A percentile compares a stretch with the other conserved stretches of the same genome.
Evolutionary conservation across 2,329 filamentous ascomycete species (phyloP).

Genomic region (Tolypocladium endophyticum): DNA sequence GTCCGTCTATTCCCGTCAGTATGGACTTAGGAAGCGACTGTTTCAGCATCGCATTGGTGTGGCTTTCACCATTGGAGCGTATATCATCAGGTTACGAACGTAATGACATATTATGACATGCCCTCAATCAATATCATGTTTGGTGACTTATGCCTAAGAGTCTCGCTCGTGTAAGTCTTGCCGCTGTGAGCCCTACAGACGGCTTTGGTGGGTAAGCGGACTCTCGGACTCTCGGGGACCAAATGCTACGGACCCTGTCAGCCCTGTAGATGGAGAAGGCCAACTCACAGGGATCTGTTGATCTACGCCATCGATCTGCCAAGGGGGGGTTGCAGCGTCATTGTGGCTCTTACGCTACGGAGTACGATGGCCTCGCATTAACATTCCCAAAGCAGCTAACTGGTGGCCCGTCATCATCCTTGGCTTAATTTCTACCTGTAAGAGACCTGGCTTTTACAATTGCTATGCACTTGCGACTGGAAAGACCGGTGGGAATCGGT

Average conservation of each 20-base stretch:
- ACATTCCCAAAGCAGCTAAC: background rate
- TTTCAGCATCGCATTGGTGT: background rate
- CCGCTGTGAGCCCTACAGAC: background rate
- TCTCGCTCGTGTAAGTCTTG: background rate
- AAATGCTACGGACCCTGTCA: background rate
- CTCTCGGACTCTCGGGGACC: background rate
- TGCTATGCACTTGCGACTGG: background rate
- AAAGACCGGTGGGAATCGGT: background rate
- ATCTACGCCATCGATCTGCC: background rate
- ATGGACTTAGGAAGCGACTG: background rate
- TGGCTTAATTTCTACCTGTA: background rate
- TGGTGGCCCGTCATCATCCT: background rate
- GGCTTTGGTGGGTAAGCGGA: background rate
- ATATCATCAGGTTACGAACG: background rate
- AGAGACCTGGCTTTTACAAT: background rate
- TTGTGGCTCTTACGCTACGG: background rate
- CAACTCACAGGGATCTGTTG: background rate
- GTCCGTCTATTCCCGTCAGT: background rate
- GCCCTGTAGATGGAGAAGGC: background rate
- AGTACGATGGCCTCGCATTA: background rate
- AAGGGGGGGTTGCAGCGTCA: background rate
- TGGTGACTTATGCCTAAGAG: background rate
- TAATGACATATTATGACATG: background rate
- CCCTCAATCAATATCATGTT: too few relatives aligned
- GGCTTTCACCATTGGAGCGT: background rate